Evolutionary conservation across 148 eudicot genomes (phyloP).

Genomic region (Polygonum maritimum): DNA sequence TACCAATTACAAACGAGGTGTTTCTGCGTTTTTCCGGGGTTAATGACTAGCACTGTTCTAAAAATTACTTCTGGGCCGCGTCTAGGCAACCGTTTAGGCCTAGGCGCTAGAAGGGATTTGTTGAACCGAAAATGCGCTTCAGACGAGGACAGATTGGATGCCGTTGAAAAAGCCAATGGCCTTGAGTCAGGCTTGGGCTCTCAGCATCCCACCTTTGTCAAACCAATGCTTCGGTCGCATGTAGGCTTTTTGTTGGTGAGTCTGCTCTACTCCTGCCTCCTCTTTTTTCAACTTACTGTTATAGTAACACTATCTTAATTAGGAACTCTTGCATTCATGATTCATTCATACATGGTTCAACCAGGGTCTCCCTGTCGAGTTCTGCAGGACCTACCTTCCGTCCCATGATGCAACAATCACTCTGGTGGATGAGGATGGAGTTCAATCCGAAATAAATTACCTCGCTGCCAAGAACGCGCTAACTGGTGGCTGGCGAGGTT

Average conservation of each 20-base stretch:
- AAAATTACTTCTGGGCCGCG: too few relatives aligned
- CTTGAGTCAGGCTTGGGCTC: constrained; percentile 29
- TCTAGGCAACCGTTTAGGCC: too few relatives aligned
- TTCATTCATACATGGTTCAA: background rate
- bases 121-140: constrained; percentile 44
- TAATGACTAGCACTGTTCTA: too few relatives aligned
- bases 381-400: constrained; percentile 53
- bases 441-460: constrained; percentile 37
- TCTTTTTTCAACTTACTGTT: background rate
- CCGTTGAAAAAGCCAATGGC: constrained; percentile 40
- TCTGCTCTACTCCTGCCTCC: background rate
- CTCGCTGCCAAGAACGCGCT: constrained; percentile 55
- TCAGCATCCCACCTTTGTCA: constrained; percentile 48
- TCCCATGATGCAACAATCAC: constrained; percentile 31
- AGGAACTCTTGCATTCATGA: background rate
- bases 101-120: constrained; percentile 24
- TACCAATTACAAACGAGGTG: too few relatives aligned
- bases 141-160: constrained; percentile 35
- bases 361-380: constrained; percentile 56
- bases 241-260: constrained; percentile 83
- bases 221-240: constrained; percentile 90
- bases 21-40: background rate
- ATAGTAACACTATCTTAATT: background rate
- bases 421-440: constrained; percentile 45
- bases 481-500: constrained; percentile 83